Base-by-base conservation (phyloP, 164 flowering plant species). In the Vitis cinerea region DNA sequence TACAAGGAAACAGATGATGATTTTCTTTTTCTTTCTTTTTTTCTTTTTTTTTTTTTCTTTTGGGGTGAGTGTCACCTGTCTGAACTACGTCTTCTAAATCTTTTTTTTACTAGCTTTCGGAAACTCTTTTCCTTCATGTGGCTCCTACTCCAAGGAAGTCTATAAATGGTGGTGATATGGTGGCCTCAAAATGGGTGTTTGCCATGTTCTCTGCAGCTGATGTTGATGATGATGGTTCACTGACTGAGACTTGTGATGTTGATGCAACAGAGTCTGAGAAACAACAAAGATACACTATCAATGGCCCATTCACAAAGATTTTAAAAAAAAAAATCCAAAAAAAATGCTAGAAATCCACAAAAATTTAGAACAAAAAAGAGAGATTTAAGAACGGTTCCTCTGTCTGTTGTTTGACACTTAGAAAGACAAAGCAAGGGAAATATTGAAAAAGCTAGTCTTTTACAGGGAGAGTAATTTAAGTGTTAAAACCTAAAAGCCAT, bases 131-230 rank as follows among this genome's bases (percentile, higher is more conserved):
- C 27, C 30, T 50, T 73, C 71, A 76, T 9, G 66, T 47, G 71
- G 74, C 81, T 68, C 84, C 81, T 27, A 81, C 79, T 14, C 84
- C 84, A 68, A 81, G 84, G 68, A 81, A 81, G 66, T 81, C 84
- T 61, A 81, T 78, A 66, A 81, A 81, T 13, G 74, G 75, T 57
- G 83, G 80, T 54, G 80, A n/a, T 8, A 52, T 12, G 4, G 29
- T 60, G n/a, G 50, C 23, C 51, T 63, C 71, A 8, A 29, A 56
- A 49, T 65, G 63, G 70, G 53, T 54, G 14, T 48, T 51, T 65
- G 11, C 50, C 31, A 44, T 3, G 50, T 50, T 47, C 4, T 61
- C 73, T 72, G 58, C 61, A 11, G 61, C 17, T 31, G 67, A 56
- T 56, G 19, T 17, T 51, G 64, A 56, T 7, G 72, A 51, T 17